These are phyloP conservation scores for Cryptococcus depauperatus DNA, from an alignment of 1,284 basidiomycete species.

Conservation along the genomic window DNA sequence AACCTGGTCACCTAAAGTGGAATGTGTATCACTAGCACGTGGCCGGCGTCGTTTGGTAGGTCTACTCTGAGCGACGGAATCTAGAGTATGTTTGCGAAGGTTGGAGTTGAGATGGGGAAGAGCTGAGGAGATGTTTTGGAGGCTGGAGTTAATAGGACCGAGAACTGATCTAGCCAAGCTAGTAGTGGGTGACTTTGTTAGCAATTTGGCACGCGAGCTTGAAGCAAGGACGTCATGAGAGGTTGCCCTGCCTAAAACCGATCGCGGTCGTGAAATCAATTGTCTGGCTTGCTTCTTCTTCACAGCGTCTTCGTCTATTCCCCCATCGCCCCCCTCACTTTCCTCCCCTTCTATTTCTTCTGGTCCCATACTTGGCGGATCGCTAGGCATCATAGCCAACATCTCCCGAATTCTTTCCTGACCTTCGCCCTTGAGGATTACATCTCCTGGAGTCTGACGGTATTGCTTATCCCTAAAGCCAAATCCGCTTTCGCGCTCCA, in stretches of 20 bases:
- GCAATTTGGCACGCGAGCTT: constrained; percentile 10
- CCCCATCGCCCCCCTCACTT: constrained; percentile 7
- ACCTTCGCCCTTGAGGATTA: constrained; percentile 7
- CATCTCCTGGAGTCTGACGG: constrained; percentile 5
- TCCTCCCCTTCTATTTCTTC: constrained; percentile 11
- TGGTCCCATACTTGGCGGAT: constrained; percentile 17
- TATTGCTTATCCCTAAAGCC: constrained; percentile 5
- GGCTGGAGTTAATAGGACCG: constrained; percentile 4
- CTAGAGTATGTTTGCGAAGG: constrained; percentile 1
- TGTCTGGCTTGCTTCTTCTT: constrained; percentile 1
- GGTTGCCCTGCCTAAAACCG: constrained; percentile 16
- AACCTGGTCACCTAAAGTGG: neutral
- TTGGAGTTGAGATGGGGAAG: constrained; percentile 7
- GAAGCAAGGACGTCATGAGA: constrained; percentile 15
- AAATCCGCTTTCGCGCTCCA: constrained; percentile 13
- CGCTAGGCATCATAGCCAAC: constrained; percentile 16
- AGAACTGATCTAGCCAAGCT: no score
- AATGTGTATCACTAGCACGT: neutral
- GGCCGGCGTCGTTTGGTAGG: constrained; percentile 6
- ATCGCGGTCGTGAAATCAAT: neutral
- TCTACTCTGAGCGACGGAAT: neutral
- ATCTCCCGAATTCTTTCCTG: constrained; percentile 10
- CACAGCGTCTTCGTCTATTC: neutral
- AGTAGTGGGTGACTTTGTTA: constrained; percentile 6
- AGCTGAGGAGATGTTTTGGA: neutral